These are phyloP conservation scores for Geosmithia putterillii DNA, from an alignment of 2,329 filamentous ascomycete species.

Conservation along the genomic window DNA sequence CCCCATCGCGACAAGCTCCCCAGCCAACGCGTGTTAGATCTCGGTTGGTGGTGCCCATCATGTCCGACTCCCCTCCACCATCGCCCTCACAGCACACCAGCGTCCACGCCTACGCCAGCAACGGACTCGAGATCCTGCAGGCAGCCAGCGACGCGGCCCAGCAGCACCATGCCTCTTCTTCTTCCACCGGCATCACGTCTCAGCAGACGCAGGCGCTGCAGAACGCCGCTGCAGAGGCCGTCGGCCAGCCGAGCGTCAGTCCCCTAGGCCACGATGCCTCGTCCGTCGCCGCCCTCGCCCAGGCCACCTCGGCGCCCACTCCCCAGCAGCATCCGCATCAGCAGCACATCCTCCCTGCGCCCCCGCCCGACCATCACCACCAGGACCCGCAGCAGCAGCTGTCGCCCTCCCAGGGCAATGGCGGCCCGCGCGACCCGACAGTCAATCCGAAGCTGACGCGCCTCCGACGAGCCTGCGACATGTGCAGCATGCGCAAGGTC, in stretches of 20 bases:
- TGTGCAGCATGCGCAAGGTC: constrained; percentile 50
- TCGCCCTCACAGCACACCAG: constrained; percentile 9
- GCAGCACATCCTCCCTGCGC: constrained; percentile 1
- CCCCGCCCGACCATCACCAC: constrained; percentile 6
- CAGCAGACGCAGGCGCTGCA: constrained; percentile 24
- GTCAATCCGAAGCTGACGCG: constrained; percentile 40
- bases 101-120: constrained; percentile 31
- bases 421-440: constrained; percentile 22
- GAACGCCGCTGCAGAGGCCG: constrained; percentile 22
- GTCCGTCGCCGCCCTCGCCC: constrained; percentile 4
- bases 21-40: not conserved
- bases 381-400: constrained; percentile 8
- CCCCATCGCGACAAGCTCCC: constrained; percentile 1
- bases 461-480: constrained; percentile 45
- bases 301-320: constrained; percentile 2
- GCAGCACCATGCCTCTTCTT: constrained; percentile 2
- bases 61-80: constrained; percentile 1
- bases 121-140: constrained; percentile 31
- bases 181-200: constrained; percentile 9
- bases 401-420: constrained; percentile 5
- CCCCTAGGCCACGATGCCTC: constrained; percentile 3
- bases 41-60: not conserved
- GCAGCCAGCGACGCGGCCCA: constrained; percentile 31
- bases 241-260: constrained; percentile 13
- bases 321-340: constrained; percentile 3